Conservation (phyloP, 768 basidiomycete species). For the Pleurotus citrinopileatus region DNA sequence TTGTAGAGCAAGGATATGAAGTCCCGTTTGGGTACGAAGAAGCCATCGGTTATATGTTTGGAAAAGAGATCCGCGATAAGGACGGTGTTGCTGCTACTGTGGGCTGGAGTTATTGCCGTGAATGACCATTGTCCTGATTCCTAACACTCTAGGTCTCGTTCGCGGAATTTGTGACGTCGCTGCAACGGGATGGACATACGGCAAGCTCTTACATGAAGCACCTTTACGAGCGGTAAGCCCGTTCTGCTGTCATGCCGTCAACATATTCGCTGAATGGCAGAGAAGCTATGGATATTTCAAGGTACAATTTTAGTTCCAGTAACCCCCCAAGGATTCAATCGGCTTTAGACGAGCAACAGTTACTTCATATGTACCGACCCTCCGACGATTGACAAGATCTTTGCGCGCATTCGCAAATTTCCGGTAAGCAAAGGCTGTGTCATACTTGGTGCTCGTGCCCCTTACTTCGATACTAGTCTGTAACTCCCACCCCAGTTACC, state of each 20-base stretch:
- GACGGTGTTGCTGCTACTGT: slow-evolving; percentile 86
- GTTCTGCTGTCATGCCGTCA: background rate
- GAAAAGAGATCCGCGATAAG: slow-evolving; percentile 76
- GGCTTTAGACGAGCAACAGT: slow-evolving; percentile 75
- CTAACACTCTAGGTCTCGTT: slow-evolving; percentile 77
- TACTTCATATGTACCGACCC: slow-evolving; percentile 78
- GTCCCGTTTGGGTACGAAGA: slow-evolving; percentile 88
- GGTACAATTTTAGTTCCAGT: slow-evolving; percentile 36
- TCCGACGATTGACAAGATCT: slow-evolving; percentile 64
- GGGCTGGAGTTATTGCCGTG: too few species aligned
- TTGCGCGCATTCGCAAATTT: slow-evolving; percentile 60
- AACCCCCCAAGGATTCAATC: too few species aligned
- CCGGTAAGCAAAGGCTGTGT: slow-evolving; percentile 28
- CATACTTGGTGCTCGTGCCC: too few species aligned
- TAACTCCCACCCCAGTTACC: slow-evolving; percentile 1
- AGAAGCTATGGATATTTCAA: slow-evolving; percentile 76
- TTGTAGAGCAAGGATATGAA: slow-evolving; percentile 64
- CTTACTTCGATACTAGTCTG: too few species aligned
- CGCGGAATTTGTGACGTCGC: slow-evolving; percentile 57
- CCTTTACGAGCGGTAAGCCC: slow-evolving; percentile 53
- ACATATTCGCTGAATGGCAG: background rate
- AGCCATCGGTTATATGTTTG: slow-evolving; percentile 91
- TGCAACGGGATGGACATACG: slow-evolving; percentile 50
- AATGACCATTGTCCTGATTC: too few species aligned
- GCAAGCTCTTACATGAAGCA: slow-evolving; percentile 57